Evolutionary conservation across 2,329 filamentous ascomycete species (phyloP), one percentile per base, ranked within the genome.

Genomic region (Fusarium annulatum): DNA sequence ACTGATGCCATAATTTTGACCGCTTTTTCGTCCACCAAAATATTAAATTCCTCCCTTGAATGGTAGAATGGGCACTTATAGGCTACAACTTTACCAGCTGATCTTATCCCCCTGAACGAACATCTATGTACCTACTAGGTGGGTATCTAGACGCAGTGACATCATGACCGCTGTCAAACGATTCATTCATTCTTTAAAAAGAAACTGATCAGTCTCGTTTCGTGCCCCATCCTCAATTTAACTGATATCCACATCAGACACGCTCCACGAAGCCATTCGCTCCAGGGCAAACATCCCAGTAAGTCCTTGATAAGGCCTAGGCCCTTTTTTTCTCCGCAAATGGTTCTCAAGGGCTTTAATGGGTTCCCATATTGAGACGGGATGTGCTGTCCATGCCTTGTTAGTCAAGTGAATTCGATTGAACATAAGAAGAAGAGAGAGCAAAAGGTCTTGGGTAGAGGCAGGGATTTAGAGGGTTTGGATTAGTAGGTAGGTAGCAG

Each of bases 211-310:
- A 55, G 59, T 56, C 63, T 61, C 64, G 59, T 59, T 61, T 61
- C 64, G 60, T 66, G 61, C 61, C 45, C 64, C 59, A 48, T 64
- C 52, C 49, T 71, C 61, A 74, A 74, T 74, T 67, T 67, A 74
- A 74, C 55, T 58, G 55, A 72, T 74, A 67, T 70, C 72, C 72
- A 74, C 68, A 71, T 33, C 21, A 71, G 71, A 74, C 72, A 74
- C 72, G 72, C 72, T 74, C 49, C 58, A 30, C 36, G 57, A 74
- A 58, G 68, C 59, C 41, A 74, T 74, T 72, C 71, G 68, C 48
- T 52, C 56, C 41, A 48, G 61, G 33, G n/a, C 18, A 57, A 64
- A 60, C 30, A 61, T 18, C 70, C 70, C 23, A 39, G 60, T 28
- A 58, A 28, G 28, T 41, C 34, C 36, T 48, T 42, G 42, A 43